These are phyloP conservation scores for Microcyclospora pomicola DNA, from an alignment of 2,329 filamentous ascomycete species.

Conservation along the genomic window DNA sequence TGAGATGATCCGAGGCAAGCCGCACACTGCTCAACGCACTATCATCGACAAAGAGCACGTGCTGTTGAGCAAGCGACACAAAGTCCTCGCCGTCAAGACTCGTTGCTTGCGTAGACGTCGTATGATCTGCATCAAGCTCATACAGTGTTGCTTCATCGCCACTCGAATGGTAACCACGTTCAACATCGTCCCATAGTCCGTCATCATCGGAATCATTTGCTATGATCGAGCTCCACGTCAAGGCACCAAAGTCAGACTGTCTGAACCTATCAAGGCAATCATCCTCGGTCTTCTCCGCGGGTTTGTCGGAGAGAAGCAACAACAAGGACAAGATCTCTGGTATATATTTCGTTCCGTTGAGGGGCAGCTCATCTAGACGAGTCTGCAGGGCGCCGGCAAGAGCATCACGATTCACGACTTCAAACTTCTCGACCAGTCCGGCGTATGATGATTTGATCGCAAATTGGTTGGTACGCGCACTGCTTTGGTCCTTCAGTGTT, in stretches of 20 bases:
- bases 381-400: constrained; percentile 55
- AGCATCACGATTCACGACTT: constrained; percentile 63
- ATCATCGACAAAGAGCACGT: constrained; percentile 15
- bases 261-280: constrained; percentile 21
- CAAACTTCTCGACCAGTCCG: constrained; percentile 70
- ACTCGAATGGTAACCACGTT: constrained; percentile 52
- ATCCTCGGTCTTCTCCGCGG: constrained; percentile 48
- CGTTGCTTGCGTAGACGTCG: constrained; percentile 21
- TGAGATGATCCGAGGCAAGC: too few relatives aligned
- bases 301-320: constrained; percentile 68
- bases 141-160: constrained; percentile 35
- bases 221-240: constrained; percentile 71
- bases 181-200: constrained; percentile 56
- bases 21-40: constrained; percentile 11
- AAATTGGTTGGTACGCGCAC: constrained; percentile 36
- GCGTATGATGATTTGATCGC: constrained; percentile 28
- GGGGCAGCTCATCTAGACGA: constrained; percentile 45
- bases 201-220: constrained; percentile 57
- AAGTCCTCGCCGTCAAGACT: constrained; percentile 26
- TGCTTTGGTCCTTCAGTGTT: constrained; percentile 27
- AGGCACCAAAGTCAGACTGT: constrained; percentile 3
- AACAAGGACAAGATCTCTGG: constrained; percentile 71
- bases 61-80: constrained; percentile 20
- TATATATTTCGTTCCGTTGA: constrained; percentile 47
- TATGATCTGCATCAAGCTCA: constrained; percentile 12